Base-by-base conservation (phyloP, 108 stramenopile genomes). In the Thalassiosira profunda region DNA sequence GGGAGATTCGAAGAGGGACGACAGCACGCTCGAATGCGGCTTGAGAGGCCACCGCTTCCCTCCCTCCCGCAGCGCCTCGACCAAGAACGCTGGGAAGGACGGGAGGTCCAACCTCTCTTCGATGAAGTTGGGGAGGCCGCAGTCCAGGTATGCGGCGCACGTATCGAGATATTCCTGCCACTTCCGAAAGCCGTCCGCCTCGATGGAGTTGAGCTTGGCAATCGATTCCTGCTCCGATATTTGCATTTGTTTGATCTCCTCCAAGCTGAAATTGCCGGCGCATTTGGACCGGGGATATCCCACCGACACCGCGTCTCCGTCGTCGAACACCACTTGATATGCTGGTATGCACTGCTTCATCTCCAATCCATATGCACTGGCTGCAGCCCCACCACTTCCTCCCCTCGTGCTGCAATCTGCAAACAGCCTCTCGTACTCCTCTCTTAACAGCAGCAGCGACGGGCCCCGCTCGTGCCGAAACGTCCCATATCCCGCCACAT, bases 401-500 rank as follows among this genome's bases (percentile, higher is more conserved):
- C 94, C 96, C 60, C 85, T 86, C 17, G 17, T 42, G 23, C 58
- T 36, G 51, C 82, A 81, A 53, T 90, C 87, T 9, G 37, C 45
- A 69, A 93, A 93, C 2, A 93, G 40, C 5, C 73, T 48, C 23
- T 62, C 59, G 47, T 93, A 93, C 18, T 87, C 77, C 23, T 86
- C 64, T 26, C 77, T 83, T 10, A 93, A 54, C 31, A 93, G 60
- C 11, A 93, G 55, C 33, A 93, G 59, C 58, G 83, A 84, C 2
- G 92, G 89, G 17, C 92, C 92, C 45, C 84, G 69, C 63, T 93
- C 92, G 44, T 93, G 92, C 48, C 92, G 85, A 80, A 93, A 90
- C 3, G 41, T 70, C 3, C 84, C 87, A 7, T 63, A 25, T 4
- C 45, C 54, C 8, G 67, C 52, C 3, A 86, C 58, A 24, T 41